Conservation (phyloP, 1,284 basidiomycete genomes). For the Microbotryum scabiosae region DNA sequence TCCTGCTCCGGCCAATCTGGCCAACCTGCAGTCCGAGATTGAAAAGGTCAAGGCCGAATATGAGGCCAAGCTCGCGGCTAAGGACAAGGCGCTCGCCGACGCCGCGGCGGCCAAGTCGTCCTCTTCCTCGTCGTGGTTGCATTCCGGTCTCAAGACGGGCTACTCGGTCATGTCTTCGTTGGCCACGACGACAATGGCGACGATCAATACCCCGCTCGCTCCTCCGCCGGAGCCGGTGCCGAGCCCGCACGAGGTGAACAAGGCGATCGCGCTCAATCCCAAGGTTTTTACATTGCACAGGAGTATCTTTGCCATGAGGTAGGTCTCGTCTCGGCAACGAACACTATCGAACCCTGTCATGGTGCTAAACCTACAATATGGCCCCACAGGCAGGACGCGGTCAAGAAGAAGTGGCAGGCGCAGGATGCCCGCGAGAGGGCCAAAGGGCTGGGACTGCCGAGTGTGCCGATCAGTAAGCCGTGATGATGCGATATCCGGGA, state of each 20-base stretch:
- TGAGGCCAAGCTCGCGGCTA: conserved; percentile 21
- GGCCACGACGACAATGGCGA: conserved; percentile 8
- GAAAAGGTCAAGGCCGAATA: conserved; percentile 28
- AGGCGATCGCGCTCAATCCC: neutral
- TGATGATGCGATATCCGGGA: no score
- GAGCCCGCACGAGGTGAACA: conserved; percentile 3
- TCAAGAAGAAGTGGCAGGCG: conserved; percentile 20
- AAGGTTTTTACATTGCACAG: conserved; percentile 20
- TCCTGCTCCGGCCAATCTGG: neutral
- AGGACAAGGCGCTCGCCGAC: neutral
- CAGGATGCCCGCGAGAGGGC: conserved; percentile 20
- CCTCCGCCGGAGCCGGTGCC: conserved; percentile 8
- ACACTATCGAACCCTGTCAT: no score
- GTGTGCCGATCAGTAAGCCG: conserved; percentile 6
- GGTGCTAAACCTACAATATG: no score
- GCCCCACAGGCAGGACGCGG: neutral
- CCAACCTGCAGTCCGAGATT: conserved; percentile 19
- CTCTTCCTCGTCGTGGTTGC: conserved; percentile 8
- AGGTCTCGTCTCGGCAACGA: no score
- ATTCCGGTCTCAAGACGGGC: conserved; percentile 9
- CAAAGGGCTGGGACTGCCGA: conserved; percentile 14
- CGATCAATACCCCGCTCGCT: conserved; percentile 1
- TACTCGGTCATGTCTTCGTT: conserved; percentile 19
- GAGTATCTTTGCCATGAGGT: conserved; percentile 19
- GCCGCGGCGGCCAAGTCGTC: neutral